Conservation (phyloP, 2,329 filamentous ascomycete genomes). For the Verticillium tricorpus region DNA sequence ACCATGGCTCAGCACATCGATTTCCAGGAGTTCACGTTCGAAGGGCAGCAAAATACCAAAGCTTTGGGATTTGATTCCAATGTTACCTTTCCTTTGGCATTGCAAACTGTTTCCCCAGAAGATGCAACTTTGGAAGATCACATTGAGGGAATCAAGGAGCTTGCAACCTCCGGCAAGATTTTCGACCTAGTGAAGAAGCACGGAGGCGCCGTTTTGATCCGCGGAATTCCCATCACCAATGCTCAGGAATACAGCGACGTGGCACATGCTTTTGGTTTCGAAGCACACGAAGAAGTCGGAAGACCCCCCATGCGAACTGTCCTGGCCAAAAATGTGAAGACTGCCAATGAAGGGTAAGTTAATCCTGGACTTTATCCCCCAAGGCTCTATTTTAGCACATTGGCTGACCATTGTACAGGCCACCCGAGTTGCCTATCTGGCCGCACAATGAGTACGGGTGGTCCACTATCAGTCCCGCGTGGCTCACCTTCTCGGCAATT, state of each 20-base stretch:
- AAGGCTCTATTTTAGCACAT: too few species aligned
- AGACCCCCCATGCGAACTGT: slow-evolving; percentile 25
- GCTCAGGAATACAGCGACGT: slow-evolving; percentile 27
- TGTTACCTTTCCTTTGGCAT: slow-evolving; percentile 18
- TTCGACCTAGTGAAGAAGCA: slow-evolving; percentile 19
- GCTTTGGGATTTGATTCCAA: slow-evolving; percentile 15
- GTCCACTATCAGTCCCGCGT: slow-evolving; percentile 30
- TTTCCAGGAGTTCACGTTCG: slow-evolving; percentile 16
- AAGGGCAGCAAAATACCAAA: slow-evolving; percentile 16
- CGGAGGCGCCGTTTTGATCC: slow-evolving; percentile 27
- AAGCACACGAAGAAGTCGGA: slow-evolving; percentile 27
- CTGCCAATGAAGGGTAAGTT: slow-evolving; percentile 27
- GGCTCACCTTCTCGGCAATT: slow-evolving; percentile 26
- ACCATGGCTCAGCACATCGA: neutral
- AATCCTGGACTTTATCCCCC: neutral
- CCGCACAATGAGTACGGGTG: slow-evolving; percentile 33
- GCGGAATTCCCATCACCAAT: slow-evolving; percentile 24
- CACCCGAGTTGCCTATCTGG: slow-evolving; percentile 32
- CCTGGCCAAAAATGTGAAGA: slow-evolving; percentile 28
- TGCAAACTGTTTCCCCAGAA: slow-evolving; percentile 4
- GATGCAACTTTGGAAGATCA: slow-evolving; percentile 11
- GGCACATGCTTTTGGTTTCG: slow-evolving; percentile 28
- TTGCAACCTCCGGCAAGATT: slow-evolving; percentile 20
- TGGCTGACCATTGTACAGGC: slow-evolving; percentile 5
- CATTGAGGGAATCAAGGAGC: slow-evolving; percentile 10